Evolutionary conservation across 2,329 filamentous ascomycete genomes (phyloP).

Genomic region (Gliomastix tumulicola): DNA sequence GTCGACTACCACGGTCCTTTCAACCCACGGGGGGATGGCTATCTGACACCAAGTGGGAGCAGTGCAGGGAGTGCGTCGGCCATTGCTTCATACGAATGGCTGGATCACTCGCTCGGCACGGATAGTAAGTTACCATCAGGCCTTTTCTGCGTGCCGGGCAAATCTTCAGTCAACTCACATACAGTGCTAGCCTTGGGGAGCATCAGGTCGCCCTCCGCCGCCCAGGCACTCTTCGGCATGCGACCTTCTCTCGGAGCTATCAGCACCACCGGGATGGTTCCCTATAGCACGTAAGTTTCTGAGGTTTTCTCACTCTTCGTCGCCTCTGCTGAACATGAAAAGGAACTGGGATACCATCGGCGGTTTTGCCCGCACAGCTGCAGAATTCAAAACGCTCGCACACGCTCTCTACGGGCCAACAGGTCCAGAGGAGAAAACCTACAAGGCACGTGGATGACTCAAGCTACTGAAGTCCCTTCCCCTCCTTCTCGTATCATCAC

Average conservation of each 20-base stretch:
- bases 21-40: not conserved
- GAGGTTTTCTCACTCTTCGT: too few relatives aligned
- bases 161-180: not conserved
- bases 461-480: not conserved
- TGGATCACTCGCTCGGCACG: not conserved
- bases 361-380: not conserved
- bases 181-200: not conserved
- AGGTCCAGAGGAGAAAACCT: not conserved
- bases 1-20: constrained; percentile 1
- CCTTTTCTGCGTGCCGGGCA: not conserved
- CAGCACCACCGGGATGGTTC: not conserved
- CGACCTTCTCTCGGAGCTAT: not conserved
- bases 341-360: not conserved
- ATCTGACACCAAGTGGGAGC: not conserved
- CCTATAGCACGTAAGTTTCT: not conserved
- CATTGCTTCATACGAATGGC: not conserved
- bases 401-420: not conserved
- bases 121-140: not conserved
- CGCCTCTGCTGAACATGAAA: too few relatives aligned
- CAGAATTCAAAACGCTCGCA: not conserved
- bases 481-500: too few relatives aligned
- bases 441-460: not conserved
- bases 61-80: not conserved
- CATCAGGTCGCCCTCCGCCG: not conserved
- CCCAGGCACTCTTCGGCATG: not conserved